These are phyloP conservation scores for Monoraphidium neglectum DNA, from an alignment of 139 green algal genomes.

Conservation along the genomic window DNA sequence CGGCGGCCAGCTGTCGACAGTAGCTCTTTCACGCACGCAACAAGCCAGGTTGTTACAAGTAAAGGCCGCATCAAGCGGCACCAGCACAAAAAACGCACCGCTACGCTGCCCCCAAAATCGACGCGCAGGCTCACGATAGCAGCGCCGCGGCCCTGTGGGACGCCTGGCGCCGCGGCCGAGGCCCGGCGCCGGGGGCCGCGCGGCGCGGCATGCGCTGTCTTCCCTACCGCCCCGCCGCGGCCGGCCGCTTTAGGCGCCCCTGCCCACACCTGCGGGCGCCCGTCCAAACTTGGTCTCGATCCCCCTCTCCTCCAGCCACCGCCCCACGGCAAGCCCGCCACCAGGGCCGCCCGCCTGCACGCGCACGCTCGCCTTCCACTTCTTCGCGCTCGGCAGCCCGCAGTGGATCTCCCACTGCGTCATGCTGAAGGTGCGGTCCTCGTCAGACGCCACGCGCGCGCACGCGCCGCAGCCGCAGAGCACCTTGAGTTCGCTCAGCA, in stretches of 20 bases:
- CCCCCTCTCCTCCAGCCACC: slow-evolving; percentile 56
- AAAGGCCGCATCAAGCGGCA: too few relatives aligned
- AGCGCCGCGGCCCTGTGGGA: too few relatives aligned
- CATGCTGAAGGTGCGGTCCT: slow-evolving; percentile 28
- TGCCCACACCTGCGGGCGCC: slow-evolving; percentile 21
- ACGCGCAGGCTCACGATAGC: too few relatives aligned
- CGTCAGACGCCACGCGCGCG: slow-evolving; percentile 5
- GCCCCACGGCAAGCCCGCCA: slow-evolving; percentile 52
- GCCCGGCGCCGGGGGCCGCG: too few relatives aligned
- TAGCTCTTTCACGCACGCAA: too few relatives aligned
- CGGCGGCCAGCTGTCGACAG: too few relatives aligned
- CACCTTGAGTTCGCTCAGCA: slow-evolving; percentile 44
- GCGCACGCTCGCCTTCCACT: slow-evolving; percentile 77
- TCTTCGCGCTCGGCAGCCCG: slow-evolving; percentile 70
- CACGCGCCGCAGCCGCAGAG: slow-evolving; percentile 50
- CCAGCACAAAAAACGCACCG: too few relatives aligned
- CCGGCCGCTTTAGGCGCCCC: neutral
- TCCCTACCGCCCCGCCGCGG: too few relatives aligned
- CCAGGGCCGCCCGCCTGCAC: slow-evolving; percentile 39
- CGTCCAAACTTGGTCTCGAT: slow-evolving; percentile 26
- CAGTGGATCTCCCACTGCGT: slow-evolving; percentile 67
- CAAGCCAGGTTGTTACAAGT: too few relatives aligned
- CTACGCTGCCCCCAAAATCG: too few relatives aligned
- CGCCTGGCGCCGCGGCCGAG: too few relatives aligned
- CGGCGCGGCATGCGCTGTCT: too few relatives aligned